Percentiles rank a stretch among this genome's conserved stretches.
Evolutionary conservation across 2,329 filamentous ascomycete species (phyloP).

Genomic region (Cladosporium sp.): DNA sequence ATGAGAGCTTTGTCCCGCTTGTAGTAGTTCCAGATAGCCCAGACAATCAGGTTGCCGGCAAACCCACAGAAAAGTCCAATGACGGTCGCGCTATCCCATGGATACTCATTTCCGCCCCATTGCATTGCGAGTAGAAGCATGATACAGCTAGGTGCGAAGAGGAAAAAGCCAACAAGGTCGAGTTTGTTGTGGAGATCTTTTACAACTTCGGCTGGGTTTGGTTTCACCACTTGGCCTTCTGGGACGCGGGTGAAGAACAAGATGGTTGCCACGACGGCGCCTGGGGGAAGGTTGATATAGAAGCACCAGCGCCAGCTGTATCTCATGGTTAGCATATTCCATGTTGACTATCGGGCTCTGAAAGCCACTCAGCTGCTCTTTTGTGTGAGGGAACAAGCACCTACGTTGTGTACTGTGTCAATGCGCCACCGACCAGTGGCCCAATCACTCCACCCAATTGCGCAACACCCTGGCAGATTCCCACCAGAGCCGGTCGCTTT

Average conservation of each 20-base stretch:
- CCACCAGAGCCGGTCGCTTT: conserved; percentile 16
- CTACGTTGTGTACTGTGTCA: conserved; percentile 16
- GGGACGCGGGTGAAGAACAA: conserved; percentile 32
- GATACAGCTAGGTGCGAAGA: conserved; percentile 31
- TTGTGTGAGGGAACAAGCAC: neutral
- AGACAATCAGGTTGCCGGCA: conserved; percentile 27
- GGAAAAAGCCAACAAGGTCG: conserved; percentile 34
- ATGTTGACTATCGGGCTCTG: too few relatives aligned
- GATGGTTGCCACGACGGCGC: conserved; percentile 31
- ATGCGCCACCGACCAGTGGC: conserved; percentile 16
- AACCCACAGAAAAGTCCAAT: conserved; percentile 35
- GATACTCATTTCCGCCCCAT: conserved; percentile 28
- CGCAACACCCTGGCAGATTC: conserved; percentile 19
- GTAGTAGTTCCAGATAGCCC: conserved; percentile 33
- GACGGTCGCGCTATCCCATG: conserved; percentile 32
- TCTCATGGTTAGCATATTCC: neutral
- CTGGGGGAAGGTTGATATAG: conserved; percentile 43
- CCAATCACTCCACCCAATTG: conserved; percentile 15
- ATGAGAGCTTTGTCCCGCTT: conserved; percentile 36
- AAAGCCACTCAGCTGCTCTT: too few relatives aligned
- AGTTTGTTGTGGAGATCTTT: conserved; percentile 28
- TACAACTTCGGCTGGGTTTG: conserved; percentile 19
- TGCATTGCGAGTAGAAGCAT: conserved; percentile 38
- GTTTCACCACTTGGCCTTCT: conserved; percentile 20
- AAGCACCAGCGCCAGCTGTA: conserved; percentile 25